Conservation (phyloP, 1,284 basidiomycete genomes). For the Bondarzewia mesenterica region DNA sequence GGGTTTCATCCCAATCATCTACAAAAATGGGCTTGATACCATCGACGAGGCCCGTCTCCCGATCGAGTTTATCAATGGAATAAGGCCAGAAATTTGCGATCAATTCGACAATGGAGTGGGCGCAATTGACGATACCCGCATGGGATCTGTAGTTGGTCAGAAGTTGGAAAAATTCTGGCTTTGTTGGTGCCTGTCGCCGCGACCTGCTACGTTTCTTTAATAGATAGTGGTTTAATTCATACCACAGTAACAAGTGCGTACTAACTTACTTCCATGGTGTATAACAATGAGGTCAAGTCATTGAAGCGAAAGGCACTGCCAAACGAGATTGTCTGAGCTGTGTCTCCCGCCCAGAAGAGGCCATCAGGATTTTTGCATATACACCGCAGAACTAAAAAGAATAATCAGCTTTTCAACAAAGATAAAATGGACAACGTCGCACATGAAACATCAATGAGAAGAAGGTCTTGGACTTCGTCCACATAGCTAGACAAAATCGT, state of each 20-base stretch:
- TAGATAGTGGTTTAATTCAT: conserved; percentile 1
- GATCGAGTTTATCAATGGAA: conserved; percentile 52
- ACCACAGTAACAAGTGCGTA: background rate
- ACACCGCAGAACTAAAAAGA: conserved; percentile 42
- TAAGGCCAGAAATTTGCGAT: conserved; percentile 58
- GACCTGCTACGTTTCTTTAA: conserved; percentile 6
- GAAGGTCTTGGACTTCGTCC: conserved; percentile 68
- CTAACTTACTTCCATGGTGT: conserved; percentile 42
- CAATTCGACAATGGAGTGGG: conserved; percentile 52
- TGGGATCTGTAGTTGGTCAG: conserved; percentile 66
- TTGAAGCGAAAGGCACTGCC: conserved; percentile 69
- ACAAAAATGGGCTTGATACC: conserved; percentile 57
- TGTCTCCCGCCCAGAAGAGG: conserved; percentile 74
- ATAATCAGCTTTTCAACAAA: background rate
- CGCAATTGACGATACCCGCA: conserved; percentile 56
- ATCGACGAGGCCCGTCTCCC: conserved; percentile 49
- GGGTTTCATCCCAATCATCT: conserved; percentile 39
- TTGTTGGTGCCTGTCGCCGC: background rate
- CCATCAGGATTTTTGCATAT: conserved; percentile 59
- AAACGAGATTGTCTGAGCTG: conserved; percentile 67
- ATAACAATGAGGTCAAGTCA: conserved; percentile 61
- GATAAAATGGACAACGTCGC: conserved; percentile 12
- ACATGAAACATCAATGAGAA: conserved; percentile 60
- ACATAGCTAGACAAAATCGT: conserved; percentile 41
- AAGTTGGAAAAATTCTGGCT: conserved; percentile 50